Conservation (phyloP, 2,329 filamentous ascomycete genomes). For the Sarocladium brachiariae region DNA sequence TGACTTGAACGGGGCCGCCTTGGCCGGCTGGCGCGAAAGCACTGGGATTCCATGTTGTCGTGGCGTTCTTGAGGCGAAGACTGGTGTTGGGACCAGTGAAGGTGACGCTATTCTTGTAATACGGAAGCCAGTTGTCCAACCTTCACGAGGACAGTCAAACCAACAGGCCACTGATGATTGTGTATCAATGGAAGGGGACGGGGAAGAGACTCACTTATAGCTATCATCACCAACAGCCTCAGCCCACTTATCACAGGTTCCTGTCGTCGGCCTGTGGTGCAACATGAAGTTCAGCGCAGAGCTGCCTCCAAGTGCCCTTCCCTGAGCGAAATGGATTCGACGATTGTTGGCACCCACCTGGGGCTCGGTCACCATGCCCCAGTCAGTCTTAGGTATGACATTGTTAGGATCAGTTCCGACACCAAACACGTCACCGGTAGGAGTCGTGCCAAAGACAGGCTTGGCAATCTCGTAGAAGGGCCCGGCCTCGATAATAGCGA, state of each 20-base stretch:
- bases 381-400: constrained; percentile 16
- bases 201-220: constrained; percentile 18
- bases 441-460: constrained; percentile 19
- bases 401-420: constrained; percentile 17
- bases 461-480: constrained; percentile 25
- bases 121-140: constrained; percentile 18
- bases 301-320: constrained; percentile 31
- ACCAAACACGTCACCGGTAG: constrained; percentile 16
- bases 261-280: constrained; percentile 24
- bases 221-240: constrained; percentile 22
- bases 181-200: no score
- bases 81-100: constrained; percentile 20
- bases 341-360: constrained; percentile 16
- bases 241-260: constrained; percentile 24
- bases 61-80: constrained; percentile 16
- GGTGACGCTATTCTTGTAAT: constrained; percentile 20
- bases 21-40: constrained; percentile 18
- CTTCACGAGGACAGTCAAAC: neutral
- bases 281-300: constrained; percentile 30
- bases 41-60: constrained; percentile 18
- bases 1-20: constrained; percentile 20
- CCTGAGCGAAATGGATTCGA: constrained; percentile 27
- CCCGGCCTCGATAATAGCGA: constrained; percentile 33
- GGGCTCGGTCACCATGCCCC: constrained; percentile 20
- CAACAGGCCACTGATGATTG: no score